Percentiles rank a stretch among this genome's conserved stretches.
Evolutionary conservation across 2,329 filamentous ascomycete genomes (phyloP).

Genomic region (Metarhizium anisopliae): DNA sequence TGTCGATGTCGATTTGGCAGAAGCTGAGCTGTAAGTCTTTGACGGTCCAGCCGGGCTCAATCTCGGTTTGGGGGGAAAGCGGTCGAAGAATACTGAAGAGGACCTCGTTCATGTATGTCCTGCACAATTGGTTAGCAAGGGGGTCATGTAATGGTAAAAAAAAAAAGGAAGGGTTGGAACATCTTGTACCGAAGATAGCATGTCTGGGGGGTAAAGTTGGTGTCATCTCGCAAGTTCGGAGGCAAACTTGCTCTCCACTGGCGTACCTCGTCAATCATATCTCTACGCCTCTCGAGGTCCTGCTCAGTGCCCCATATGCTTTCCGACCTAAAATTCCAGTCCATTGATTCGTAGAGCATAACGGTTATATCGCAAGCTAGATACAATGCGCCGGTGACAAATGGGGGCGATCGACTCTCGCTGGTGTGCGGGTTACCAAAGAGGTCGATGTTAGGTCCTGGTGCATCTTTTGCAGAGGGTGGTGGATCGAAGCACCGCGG

Average conservation of each 20-base stretch:
- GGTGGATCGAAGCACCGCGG: conserved; percentile 8
- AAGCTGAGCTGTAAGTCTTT: conserved; percentile 6
- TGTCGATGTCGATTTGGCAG: conserved; percentile 5
- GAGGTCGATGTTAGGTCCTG: conserved; percentile 5
- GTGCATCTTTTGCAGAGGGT: neutral
- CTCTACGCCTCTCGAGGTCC: conserved; percentile 4
- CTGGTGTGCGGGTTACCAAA: conserved; percentile 4
- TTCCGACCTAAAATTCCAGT: conserved; percentile 3
- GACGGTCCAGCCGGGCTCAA: conserved; percentile 5
- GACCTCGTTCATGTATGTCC: conserved; percentile 8
- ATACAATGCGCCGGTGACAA: conserved; percentile 7
- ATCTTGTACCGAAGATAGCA: conserved; percentile 7
- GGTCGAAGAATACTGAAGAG: conserved; percentile 8
- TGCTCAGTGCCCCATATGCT: conserved; percentile 1
- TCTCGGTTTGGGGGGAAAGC: conserved; percentile 2
- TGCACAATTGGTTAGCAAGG: neutral
- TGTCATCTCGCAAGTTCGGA: conserved; percentile 6
- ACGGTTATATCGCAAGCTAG: conserved; percentile 9
- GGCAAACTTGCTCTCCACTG: conserved; percentile 7
- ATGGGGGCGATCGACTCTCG: conserved; percentile 2
- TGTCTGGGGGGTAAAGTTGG: conserved; percentile 11
- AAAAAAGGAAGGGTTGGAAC: neutral
- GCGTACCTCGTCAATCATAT: conserved; percentile 1
- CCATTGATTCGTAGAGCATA: conserved; percentile 10
- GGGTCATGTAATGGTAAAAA: neutral